Evolutionary conservation across 1,284 basidiomycete genomes (phyloP).

Genomic region (Ceratobasidium sp.): DNA sequence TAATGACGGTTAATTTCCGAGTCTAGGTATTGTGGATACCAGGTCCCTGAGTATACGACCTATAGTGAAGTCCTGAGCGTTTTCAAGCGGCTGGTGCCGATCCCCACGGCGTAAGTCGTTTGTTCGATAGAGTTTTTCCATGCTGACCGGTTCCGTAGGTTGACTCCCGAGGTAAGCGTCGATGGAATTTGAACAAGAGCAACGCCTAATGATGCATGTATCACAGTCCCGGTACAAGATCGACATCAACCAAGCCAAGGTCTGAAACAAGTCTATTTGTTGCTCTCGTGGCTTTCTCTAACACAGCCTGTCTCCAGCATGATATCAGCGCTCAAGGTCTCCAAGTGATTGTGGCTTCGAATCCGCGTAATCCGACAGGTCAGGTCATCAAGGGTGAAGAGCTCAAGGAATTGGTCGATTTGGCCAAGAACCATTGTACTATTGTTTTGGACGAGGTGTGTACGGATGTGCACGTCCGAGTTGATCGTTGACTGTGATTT

Average conservation of each 20-base stretch:
- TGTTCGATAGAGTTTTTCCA: constrained; percentile 21
- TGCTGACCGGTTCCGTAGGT: constrained; percentile 16
- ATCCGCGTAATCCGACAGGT: constrained; percentile 93
- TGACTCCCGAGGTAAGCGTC: constrained; percentile 41
- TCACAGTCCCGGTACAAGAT: constrained; percentile 72
- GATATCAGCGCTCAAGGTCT: constrained; percentile 85
- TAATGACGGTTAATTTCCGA: constrained; percentile 54
- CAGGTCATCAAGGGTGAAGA: constrained; percentile 81
- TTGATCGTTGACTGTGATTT: constrained; percentile 15
- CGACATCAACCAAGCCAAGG: constrained; percentile 69
- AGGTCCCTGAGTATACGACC: constrained; percentile 86
- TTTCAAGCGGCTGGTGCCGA: constrained; percentile 89
- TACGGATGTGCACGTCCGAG: constrained; percentile 4
- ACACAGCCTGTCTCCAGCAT: constrained; percentile 60
- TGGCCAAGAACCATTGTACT: constrained; percentile 79
- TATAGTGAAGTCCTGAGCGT: constrained; percentile 74
- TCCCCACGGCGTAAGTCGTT: constrained; percentile 81
- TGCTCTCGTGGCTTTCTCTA: constrained; percentile 7
- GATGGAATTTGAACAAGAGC: not conserved
- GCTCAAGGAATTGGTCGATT: constrained; percentile 80
- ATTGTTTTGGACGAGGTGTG: constrained; percentile 87
- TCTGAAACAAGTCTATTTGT: constrained; percentile 37
- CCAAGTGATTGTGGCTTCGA: constrained; percentile 88
- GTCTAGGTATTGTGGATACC: constrained; percentile 63
- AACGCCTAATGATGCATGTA: constrained; percentile 4